Evolutionary conservation across 139 green algal species (phyloP).

Genomic region (Yamagishiella unicocca): DNA sequence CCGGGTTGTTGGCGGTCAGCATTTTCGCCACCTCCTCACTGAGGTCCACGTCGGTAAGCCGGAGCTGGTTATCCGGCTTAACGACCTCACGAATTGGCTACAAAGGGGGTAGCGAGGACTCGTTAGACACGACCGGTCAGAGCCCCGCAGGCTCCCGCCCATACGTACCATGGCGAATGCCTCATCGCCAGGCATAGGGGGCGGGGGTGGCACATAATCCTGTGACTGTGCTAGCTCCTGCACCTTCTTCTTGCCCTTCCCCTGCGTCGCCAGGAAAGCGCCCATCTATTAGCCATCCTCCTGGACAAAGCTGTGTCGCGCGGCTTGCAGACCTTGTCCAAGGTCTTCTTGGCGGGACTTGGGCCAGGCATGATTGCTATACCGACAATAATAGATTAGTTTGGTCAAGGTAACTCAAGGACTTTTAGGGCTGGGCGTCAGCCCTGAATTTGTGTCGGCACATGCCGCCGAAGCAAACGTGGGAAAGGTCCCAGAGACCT

Average conservation of each 20-base stretch:
- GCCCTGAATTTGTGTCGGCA: neutral
- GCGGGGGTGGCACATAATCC: constrained; percentile 63
- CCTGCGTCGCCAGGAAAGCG: constrained; percentile 26
- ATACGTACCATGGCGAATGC: constrained; percentile 68
- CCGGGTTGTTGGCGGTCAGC: constrained; percentile 90
- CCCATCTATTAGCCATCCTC: neutral
- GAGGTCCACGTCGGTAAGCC: constrained; percentile 83
- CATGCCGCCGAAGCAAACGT: neutral
- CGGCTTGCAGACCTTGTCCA: constrained; percentile 5
- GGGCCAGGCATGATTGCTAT: constrained; percentile 4
- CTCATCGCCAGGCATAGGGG: constrained; percentile 70
- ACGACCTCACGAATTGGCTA: constrained; percentile 83
- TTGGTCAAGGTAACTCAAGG: neutral
- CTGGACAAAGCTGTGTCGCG: neutral
- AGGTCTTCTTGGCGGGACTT: constrained; percentile 1
- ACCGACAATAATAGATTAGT: neutral
- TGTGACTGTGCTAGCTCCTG: constrained; percentile 39
- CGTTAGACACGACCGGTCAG: neutral
- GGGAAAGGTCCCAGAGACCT: too few species aligned
- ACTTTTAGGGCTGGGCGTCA: constrained; percentile 6
- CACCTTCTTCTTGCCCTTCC: constrained; percentile 60
- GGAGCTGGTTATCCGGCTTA: constrained; percentile 82
- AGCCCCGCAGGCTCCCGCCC: neutral
- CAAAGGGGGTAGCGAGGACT: neutral
- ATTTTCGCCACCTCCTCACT: constrained; percentile 89